Base-by-base conservation (phyloP, 163 green algal species). In the Chloroidium sp. region DNA sequence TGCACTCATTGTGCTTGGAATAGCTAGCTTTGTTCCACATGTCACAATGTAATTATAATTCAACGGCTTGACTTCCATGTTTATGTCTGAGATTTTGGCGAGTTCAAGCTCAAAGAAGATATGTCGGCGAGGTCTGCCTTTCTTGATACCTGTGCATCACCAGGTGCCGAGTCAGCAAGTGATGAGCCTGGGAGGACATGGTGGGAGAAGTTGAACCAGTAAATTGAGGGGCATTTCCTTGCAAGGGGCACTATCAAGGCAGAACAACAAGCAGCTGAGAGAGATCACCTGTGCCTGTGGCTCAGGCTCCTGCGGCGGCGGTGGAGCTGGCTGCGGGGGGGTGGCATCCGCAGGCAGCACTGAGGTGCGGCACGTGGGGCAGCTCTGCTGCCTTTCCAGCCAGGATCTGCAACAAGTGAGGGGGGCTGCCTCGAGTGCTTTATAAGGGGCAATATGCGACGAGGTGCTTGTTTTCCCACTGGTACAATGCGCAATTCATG, bases 321-420 rank as follows among this genome's bases (percentile, higher is more conserved):
- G 62, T 2, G 62, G n/a, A 62, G 62, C n/a, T 57, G 36, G 62
- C 62, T 62, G 77, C 77, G 3, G 62, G 1, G 12, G 14, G 62
- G n/a, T 64, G 3, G 77, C 60, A 61, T 59, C 61, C 12, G 84
- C 78, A 1, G 78, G 64, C 4, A 95, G 90, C 4, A 97, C 93
- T 4, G 92, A 85, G 1, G 87, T 90, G 60, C 94, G 88, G 89
- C 94, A 97, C 4, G 92, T 97, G 61, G 94, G 94, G 89, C 94
- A 98, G 84, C 92, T 97, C 85, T 97, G 94, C 87, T 97, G 93
- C 12, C 93, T 84, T 88, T 97, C 94, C 78, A 98, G 87, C 94
- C 94, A 98, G 1, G 93, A 97, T 78, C 90, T 93, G 83, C 81
- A 82, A 72, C 64, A 72, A 10, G 64, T 10, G 8, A 72, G 8